Evolutionary conservation across 805 yeast genomes (phyloP).

Genomic region (Jamesozyma piceae): DNA sequence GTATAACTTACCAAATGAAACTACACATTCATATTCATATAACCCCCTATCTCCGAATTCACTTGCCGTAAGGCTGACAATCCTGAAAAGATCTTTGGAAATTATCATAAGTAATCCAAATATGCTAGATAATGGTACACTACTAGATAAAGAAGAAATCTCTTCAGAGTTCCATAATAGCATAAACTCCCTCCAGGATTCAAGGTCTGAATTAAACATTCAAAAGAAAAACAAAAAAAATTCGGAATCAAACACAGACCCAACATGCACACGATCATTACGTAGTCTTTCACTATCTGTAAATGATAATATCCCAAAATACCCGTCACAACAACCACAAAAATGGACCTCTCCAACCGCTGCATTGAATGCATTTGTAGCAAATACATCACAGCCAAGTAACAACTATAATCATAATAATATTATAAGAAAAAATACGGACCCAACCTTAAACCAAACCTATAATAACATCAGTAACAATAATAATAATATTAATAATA

Average conservation of each 20-base stretch:
- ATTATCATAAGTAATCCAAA: slow-evolving; percentile 57
- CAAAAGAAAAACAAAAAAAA: neutral
- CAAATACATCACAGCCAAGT: slow-evolving; percentile 11
- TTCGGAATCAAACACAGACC: too few species aligned
- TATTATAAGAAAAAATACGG: slow-evolving; percentile 2
- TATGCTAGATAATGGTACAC: slow-evolving; percentile 12
- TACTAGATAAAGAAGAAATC: neutral
- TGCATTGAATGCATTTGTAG: slow-evolving; percentile 25
- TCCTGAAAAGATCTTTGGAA: slow-evolving; percentile 66
- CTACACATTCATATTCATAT: slow-evolving; percentile 78
- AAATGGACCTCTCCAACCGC: slow-evolving; percentile 17
- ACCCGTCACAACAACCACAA: slow-evolving; percentile 2
- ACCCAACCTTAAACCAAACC: neutral
- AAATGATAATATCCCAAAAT: slow-evolving; percentile 1
- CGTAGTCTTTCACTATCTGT: slow-evolving; percentile 6
- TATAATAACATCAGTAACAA: neutral
- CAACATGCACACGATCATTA: neutral
- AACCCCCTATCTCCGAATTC: slow-evolving; percentile 77
- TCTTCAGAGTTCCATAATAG: neutral
- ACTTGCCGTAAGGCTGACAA: slow-evolving; percentile 62
- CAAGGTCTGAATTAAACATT: neutral
- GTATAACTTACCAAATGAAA: slow-evolving; percentile 61
- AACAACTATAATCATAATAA: neutral
- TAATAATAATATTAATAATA: neutral
- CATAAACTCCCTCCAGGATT: neutral